Conservation (phyloP, 164 flowering plant species). For the Santalum album region DNA sequence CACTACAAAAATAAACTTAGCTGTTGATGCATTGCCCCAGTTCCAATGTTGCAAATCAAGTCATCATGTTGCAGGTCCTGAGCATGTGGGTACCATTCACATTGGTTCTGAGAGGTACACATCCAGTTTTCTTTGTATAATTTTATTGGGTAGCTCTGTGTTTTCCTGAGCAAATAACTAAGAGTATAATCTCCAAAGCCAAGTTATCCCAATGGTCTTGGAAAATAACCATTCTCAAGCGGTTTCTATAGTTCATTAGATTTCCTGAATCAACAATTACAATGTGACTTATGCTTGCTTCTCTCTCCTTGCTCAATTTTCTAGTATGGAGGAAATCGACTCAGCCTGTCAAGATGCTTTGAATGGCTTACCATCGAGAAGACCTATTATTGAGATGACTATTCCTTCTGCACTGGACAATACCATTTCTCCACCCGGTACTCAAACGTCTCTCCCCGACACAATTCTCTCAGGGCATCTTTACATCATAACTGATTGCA, state of each 20-base stretch:
- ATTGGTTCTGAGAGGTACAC: slow-evolving; percentile 85
- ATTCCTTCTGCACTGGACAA: slow-evolving; percentile 88
- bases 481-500: not conserved
- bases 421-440: slow-evolving; percentile 94
- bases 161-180: no score
- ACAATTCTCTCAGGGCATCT: not conserved
- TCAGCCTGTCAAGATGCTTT: slow-evolving; percentile 68
- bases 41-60: slow-evolving; percentile 58
- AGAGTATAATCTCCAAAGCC: no score
- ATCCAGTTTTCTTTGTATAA: not conserved
- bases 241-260: no score
- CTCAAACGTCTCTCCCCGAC: slow-evolving; percentile 1
- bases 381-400: slow-evolving; percentile 96
- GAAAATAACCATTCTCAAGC: no score
- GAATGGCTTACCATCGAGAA: slow-evolving; percentile 75
- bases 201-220: no score
- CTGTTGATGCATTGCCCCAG: slow-evolving; percentile 71
- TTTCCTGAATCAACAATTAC: no score
- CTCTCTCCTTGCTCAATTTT: not conserved
- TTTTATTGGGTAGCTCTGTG: not conserved
- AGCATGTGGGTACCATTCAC: slow-evolving; percentile 92
- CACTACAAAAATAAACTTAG: slow-evolving; percentile 88
- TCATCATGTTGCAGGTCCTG: slow-evolving; percentile 61
- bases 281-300: no score
- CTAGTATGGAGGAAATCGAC: slow-evolving; percentile 83